phyloP scores from a whole-genome alignment of 305 asterid species.

The Fraxinus albicans region DNA sequence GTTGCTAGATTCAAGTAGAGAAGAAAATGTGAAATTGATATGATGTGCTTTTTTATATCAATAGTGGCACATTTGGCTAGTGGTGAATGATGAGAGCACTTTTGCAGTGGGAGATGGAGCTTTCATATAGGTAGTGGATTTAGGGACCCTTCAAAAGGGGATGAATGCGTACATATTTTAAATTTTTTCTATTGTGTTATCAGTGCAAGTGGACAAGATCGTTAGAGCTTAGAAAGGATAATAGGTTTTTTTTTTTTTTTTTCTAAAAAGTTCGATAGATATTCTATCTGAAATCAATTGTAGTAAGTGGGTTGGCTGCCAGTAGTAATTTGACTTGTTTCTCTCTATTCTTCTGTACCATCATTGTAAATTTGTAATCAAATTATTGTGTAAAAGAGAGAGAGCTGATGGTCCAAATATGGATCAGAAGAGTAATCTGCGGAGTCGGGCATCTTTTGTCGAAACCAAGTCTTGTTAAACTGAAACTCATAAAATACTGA shows the following conservation, averaged over 20 bases:
- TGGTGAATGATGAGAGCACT: background rate
- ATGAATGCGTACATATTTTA: background rate
- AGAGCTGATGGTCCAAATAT: background rate
- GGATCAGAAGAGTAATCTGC: background rate
- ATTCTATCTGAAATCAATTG: background rate
- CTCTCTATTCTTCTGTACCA: background rate
- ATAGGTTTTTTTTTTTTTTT: background rate
- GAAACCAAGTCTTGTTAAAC: too few species aligned
- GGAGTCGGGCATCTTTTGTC: background rate
- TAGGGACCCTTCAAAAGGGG: background rate
- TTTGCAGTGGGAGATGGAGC: conserved; percentile 30
- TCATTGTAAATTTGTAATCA: background rate
- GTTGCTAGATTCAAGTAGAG: conserved; percentile 10
- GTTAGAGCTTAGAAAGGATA: conserved; percentile 15
- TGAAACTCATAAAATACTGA: too few species aligned
- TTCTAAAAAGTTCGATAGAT: conserved; percentile 3
- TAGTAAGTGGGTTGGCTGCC: background rate
- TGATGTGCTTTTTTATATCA: conserved; percentile 1
- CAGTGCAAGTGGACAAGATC: background rate
- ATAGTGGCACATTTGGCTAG: background rate
- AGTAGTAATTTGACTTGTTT: background rate
- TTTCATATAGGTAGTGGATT: background rate
- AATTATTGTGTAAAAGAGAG: background rate
- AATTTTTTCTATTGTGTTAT: background rate
- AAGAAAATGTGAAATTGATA: background rate